Base-by-base conservation (phyloP, 306 rosid genomes). In the Dryas octopetala region DNA sequence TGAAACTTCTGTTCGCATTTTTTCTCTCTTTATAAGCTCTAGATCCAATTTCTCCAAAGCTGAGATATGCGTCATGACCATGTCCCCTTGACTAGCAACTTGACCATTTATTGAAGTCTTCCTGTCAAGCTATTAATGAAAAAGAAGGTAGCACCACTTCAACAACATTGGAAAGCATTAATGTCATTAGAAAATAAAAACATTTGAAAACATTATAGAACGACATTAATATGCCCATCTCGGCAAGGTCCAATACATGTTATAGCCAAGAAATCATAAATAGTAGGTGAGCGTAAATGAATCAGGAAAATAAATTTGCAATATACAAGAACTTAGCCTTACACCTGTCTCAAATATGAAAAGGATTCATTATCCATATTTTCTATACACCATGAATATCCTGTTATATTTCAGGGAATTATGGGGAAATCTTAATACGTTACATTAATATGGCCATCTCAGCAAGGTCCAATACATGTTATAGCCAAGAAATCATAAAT, bases 11-110 rank as follows among this genome's bases (percentile, higher is more conserved):
- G 75, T 84, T 64, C 69, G 83, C 83, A 73, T 40, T 49, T 79
- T 86, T 17, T 87, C 96, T 73, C 76, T 89, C 88, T 80, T 88
- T 76, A 90, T 80, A 61, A 78, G 87, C 76, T 95, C 96, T 66
- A 90, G 68, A 81, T 95, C 91, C 83, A 90, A 74, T 82, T 81
- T 86, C 80, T 82, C 78, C 68, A 73, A 68, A 53, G 78, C 79
- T 67, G 91, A 79, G 64, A 71, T 72, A 67, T 82, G 79, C 16
- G 81, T 82, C 68, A 52, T 63, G 62, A 70, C 61, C 45, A 80
- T 16, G 47, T 60, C 80, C 73, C 79, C 83, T 82, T 60, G 79
- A 55, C 84, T 61, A 43, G 82, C 65, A 57, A 57, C 83, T 41
- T 78, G 78, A 54, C 59, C 73, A 60, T 55, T 78, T 73, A 54